Evolutionary conservation across 441 rosid species (phyloP), one percentile per base, ranked within the genome.

Genomic region (Populus tomentosa): DNA sequence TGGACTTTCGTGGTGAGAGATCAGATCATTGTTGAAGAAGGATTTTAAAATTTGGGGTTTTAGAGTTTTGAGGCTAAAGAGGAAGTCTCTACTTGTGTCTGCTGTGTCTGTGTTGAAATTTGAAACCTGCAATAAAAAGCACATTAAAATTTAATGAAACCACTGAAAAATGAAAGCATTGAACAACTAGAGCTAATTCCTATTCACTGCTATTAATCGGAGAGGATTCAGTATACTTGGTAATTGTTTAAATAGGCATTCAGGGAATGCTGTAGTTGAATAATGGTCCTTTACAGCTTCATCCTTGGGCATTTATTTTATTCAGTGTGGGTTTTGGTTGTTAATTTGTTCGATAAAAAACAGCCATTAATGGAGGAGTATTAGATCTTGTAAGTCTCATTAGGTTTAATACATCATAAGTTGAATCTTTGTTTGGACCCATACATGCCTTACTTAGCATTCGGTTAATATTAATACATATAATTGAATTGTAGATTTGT

Each of bases 311-410:
- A 61, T 42, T 11, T 26, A 2, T 69, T 3, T 69, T 69, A 67
- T 67, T 67, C 23, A 13, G 9, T 70, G 35, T 21, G 18, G 63
- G 10, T 36, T 20, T 56, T 33, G 35, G 35, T 33, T 72, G 59
- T 72, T 53, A n/a, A 23, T 30, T 56, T 72, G 75, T 72, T 72
- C 10, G 67, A 72, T 62, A 32, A 72, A 28, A 11, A 72, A 72
- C 24, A 72, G 10, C 35, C 62, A 26, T 18, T 28, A 5, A 18
- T 56, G 26, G 67, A 72, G 75, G 23, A 53, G 21, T 56, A 4
- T 30, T 23, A 69, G 33, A 24, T 71, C 28, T 63, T 53, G 26
- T 5, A 30, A 16, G 6, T 63, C 10, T 71, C 66, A 28, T 13
- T 28, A 14, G 7, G 62, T 53, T 53, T 5, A 53, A 18, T 53